These are phyloP conservation scores for Acacia pycnantha DNA, from an alignment of 331 rosid species.

Conservation along the genomic window DNA sequence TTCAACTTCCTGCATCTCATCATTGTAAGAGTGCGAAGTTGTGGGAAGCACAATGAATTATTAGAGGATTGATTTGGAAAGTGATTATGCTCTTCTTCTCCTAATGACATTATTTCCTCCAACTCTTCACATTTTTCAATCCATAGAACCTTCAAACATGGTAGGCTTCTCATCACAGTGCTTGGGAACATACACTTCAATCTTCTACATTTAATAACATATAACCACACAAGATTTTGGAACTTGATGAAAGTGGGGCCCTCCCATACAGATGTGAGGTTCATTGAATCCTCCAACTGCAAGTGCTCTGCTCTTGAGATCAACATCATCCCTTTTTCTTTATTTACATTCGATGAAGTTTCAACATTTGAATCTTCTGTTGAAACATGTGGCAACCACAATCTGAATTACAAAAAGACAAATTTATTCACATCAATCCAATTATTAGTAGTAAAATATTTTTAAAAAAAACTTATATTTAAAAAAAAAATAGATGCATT, in stretches of 20 bases:
- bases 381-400: background rate
- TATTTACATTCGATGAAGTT: background rate
- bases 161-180: background rate
- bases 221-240: background rate
- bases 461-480: too few relatives aligned
- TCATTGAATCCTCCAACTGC: too few relatives aligned
- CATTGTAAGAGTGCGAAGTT: fast-evolving
- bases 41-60: background rate
- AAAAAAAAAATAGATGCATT: background rate
- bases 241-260: background rate
- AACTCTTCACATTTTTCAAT: background rate
- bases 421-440: background rate
- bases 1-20: background rate
- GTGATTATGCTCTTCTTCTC: background rate
- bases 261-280: background rate
- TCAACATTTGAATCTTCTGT: background rate
- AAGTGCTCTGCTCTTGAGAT: background rate
- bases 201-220: background rate
- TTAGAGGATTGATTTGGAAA: background rate
- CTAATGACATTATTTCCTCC: background rate
- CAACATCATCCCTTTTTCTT: background rate
- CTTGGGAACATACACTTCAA: background rate
- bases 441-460: too few relatives aligned
- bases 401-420: background rate
- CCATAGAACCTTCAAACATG: background rate